These are phyloP conservation scores for Metarhizium robertsii DNA, from an alignment of 2,329 filamentous ascomycete species.

Conservation along the genomic window DNA sequence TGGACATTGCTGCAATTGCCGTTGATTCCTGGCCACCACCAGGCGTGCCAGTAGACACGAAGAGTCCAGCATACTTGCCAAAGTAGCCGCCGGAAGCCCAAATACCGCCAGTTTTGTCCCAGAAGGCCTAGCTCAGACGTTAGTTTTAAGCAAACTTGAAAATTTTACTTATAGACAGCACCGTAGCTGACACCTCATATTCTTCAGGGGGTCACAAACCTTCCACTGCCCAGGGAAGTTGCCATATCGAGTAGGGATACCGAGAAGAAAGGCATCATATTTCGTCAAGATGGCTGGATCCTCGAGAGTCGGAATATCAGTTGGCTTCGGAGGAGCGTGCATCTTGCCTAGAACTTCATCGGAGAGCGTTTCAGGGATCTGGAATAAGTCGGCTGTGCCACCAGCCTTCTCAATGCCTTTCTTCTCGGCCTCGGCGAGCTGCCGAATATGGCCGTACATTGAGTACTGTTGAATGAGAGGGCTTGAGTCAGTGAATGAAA, in stretches of 20 bases:
- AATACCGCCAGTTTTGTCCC: conserved; percentile 81
- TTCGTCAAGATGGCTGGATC: conserved; percentile 50
- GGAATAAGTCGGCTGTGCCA: conserved; percentile 71
- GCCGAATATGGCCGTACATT: conserved; percentile 83
- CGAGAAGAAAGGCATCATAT: conserved; percentile 87
- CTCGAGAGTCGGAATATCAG: conserved; percentile 54
- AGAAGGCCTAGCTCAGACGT: conserved; percentile 45
- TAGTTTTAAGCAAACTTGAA: neutral
- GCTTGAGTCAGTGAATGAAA: neutral
- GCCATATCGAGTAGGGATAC: conserved; percentile 91
- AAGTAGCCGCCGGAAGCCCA: conserved; percentile 70
- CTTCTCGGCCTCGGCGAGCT: conserved; percentile 83
- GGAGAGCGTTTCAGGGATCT: conserved; percentile 81
- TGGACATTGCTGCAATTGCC: conserved; percentile 70
- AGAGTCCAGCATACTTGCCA: conserved; percentile 87
- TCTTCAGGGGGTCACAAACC: conserved; percentile 20
- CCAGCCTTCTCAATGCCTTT: conserved; percentile 82
- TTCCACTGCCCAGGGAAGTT: conserved; percentile 98
- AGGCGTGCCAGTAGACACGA: conserved; percentile 74
- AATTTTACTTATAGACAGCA: neutral
- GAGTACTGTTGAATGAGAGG: conserved; percentile 55
- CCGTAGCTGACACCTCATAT: neutral
- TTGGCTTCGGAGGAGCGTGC: conserved; percentile 71
- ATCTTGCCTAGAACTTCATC: conserved; percentile 81
- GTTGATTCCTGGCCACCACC: conserved; percentile 95